Percentiles rank a stretch among this genome's conserved stretches.
phyloP scores from a whole-genome alignment of 2,329 filamentous ascomycete genomes.

The Didymella glomerata region DNA sequence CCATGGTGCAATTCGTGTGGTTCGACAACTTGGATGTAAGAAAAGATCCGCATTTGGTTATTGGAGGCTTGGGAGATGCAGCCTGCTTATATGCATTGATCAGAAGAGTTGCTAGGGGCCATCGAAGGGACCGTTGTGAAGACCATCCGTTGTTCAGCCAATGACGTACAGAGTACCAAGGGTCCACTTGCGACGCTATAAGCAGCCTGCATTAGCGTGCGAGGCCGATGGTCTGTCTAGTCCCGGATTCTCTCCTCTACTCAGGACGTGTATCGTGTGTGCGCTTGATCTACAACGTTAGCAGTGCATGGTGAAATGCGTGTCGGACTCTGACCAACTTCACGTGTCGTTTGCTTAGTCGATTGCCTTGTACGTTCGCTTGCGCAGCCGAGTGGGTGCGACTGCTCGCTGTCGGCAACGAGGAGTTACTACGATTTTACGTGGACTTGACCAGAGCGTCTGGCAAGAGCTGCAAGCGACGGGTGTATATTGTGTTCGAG shows the following conservation, averaged over 20 bases:
- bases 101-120: not conserved
- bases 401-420: too few species aligned
- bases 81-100: constrained; percentile 2
- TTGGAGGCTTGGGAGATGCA: not conserved
- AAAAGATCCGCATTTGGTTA: not conserved
- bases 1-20: not conserved
- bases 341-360: not conserved
- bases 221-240: not conserved
- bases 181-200: not conserved
- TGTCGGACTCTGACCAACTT: not conserved
- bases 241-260: not conserved
- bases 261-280: not conserved
- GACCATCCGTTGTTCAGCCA: not conserved
- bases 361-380: too few species aligned
- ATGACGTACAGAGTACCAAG: not conserved
- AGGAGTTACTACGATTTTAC: too few species aligned
- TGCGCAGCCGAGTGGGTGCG: too few species aligned
- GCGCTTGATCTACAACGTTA: not conserved
- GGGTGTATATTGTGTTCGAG: not conserved
- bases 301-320: not conserved
- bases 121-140: not conserved
- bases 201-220: constrained; percentile 6
- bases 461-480: not conserved
- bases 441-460: too few species aligned
- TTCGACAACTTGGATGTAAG: too few species aligned